These are phyloP conservation scores for Taiozyma sp. DNA, from an alignment of 1,139 yeast genomes.

Conservation along the genomic window DNA sequence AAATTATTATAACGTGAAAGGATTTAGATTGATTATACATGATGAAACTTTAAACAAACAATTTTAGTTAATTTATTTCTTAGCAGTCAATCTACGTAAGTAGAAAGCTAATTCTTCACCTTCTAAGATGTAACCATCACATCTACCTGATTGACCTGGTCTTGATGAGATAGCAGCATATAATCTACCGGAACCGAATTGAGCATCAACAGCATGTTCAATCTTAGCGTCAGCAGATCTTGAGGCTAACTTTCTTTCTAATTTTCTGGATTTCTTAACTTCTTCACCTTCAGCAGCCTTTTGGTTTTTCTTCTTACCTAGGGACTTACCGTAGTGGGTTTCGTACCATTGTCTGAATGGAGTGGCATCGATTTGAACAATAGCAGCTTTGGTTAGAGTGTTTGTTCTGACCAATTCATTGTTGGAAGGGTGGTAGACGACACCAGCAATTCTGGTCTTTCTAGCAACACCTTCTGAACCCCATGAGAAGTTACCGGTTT, in stretches of 20 bases:
- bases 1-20: slow-evolving; percentile 18
- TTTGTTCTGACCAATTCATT: slow-evolving; percentile 99
- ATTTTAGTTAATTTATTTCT: slow-evolving; percentile 60
- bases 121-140: slow-evolving; percentile 99
- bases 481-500: slow-evolving; percentile 99
- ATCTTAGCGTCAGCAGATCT: slow-evolving; percentile 83
- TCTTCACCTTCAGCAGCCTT: slow-evolving; percentile 46
- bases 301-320: slow-evolving; percentile 64
- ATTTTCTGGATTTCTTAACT: slow-evolving; percentile 68
- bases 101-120: slow-evolving; percentile 99
- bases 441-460: slow-evolving; percentile 98
- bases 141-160: slow-evolving; percentile 99
- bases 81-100: slow-evolving; percentile 98
- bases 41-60: slow-evolving; percentile 15
- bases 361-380: slow-evolving; percentile 99
- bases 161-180: slow-evolving; percentile 98
- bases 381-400: slow-evolving; percentile 98
- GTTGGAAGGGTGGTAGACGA: slow-evolving; percentile 99
- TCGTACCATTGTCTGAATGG: slow-evolving; percentile 99
- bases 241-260: slow-evolving; percentile 86
- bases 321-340: slow-evolving; percentile 91
- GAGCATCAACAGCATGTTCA: slow-evolving; percentile 88
- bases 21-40: slow-evolving; percentile 23
- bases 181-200: slow-evolving; percentile 98
- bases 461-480: slow-evolving; percentile 97